Percentiles rank a stretch among this genome's conserved stretches.
phyloP scores from a whole-genome alignment of 352 stramenopile genomes.

The Pythium biforme region DNA sequence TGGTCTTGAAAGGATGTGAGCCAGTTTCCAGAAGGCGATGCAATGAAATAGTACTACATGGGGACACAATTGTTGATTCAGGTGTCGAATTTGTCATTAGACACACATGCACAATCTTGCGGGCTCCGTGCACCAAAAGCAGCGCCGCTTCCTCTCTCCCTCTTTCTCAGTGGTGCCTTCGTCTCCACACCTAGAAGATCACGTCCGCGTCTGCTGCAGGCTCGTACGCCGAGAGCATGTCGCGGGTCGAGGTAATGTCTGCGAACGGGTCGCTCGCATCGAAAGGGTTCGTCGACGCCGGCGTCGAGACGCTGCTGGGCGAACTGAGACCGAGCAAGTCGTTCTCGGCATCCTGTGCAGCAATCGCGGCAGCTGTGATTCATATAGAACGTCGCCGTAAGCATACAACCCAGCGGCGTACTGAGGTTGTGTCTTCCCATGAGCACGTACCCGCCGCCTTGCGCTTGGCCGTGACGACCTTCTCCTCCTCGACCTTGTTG shows the following conservation, averaged over 20 bases:
- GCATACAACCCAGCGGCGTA: not conserved
- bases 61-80: slow-evolving; percentile 2
- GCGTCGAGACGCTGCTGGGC: slow-evolving; percentile 2
- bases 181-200: slow-evolving; percentile 58
- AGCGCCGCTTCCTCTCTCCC: not conserved
- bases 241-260: slow-evolving; percentile 62
- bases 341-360: not conserved
- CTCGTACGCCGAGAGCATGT: slow-evolving; percentile 85
- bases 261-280: slow-evolving; percentile 66
- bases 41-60: not conserved
- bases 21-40: not conserved
- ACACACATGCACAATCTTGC: not conserved
- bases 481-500: slow-evolving; percentile 94
- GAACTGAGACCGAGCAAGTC: not conserved
- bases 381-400: not conserved
- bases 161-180: not conserved
- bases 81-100: slow-evolving; percentile 26
- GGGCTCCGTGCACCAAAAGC: not conserved
- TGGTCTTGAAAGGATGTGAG: slow-evolving; percentile 16
- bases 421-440: too few relatives aligned
- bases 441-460: slow-evolving; percentile 58
- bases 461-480: slow-evolving; percentile 55
- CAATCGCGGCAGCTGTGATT: slow-evolving; percentile 10
- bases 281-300: slow-evolving; percentile 23
- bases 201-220: slow-evolving; percentile 71